Conservation (phyloP, 192 early-diverging fungal genomes). For the Coemansia erecta region DNA sequence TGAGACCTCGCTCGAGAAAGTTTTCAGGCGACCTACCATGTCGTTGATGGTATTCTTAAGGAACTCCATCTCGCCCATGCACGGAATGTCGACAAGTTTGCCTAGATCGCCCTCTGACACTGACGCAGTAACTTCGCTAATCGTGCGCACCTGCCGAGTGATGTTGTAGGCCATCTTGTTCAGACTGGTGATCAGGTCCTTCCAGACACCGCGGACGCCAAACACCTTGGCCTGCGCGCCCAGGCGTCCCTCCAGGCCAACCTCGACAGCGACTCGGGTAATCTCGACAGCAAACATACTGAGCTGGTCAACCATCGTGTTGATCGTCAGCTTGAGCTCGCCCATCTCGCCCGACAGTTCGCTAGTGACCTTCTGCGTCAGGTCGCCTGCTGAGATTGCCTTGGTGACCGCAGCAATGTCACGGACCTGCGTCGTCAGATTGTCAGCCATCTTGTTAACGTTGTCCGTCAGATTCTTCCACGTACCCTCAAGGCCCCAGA, state of each 20-base stretch:
- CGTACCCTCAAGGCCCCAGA: slow-evolving; percentile 58
- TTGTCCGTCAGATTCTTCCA: slow-evolving; percentile 68
- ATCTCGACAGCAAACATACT: slow-evolving; percentile 61
- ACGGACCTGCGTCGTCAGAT: slow-evolving; percentile 60
- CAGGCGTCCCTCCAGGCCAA: slow-evolving; percentile 69
- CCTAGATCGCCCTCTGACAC: slow-evolving; percentile 58
- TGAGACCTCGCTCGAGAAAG: slow-evolving; percentile 60
- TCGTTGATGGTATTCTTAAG: slow-evolving; percentile 65
- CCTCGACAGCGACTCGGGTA: slow-evolving; percentile 67
- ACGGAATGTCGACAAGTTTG: slow-evolving; percentile 4
- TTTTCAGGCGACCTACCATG: slow-evolving; percentile 56
- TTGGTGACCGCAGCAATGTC: slow-evolving; percentile 58
- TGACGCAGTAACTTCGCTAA: slow-evolving; percentile 58
- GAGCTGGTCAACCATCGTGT: slow-evolving; percentile 59
- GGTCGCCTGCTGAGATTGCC: slow-evolving; percentile 60
- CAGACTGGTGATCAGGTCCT: slow-evolving; percentile 57
- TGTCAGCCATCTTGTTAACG: slow-evolving; percentile 67
- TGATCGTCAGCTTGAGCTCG: slow-evolving; percentile 58
- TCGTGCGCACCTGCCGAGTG: slow-evolving; percentile 60
- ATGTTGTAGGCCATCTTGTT: slow-evolving; percentile 66
- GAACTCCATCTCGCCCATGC: slow-evolving; percentile 61
- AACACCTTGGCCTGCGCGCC: slow-evolving; percentile 60
- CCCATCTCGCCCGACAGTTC: slow-evolving; percentile 60
- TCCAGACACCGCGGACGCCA: slow-evolving; percentile 59
- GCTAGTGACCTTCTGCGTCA: slow-evolving; percentile 56